These are phyloP conservation scores for Cryptococcus sp. DNA, from an alignment of 1,284 basidiomycete species.

Conservation along the genomic window DNA sequence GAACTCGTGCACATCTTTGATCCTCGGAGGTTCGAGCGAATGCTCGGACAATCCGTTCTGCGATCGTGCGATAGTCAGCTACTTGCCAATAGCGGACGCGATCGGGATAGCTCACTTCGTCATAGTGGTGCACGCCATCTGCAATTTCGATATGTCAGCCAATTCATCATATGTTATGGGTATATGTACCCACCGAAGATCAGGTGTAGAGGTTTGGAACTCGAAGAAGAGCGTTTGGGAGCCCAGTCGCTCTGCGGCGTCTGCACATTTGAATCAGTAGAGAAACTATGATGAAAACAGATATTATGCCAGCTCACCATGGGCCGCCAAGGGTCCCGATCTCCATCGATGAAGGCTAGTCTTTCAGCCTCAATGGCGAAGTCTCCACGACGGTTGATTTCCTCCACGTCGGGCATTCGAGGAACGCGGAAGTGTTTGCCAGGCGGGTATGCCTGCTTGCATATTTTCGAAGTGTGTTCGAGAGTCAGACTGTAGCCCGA, in stretches of 20 bases:
- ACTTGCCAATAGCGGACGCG: neutral
- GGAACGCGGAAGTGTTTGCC: conserved; percentile 76
- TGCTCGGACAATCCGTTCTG: conserved; percentile 72
- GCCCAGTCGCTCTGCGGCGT: conserved; percentile 82
- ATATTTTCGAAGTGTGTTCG: conserved; percentile 77
- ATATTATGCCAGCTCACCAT: conserved; percentile 50
- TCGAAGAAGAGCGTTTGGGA: conserved; percentile 67
- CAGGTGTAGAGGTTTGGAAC: conserved; percentile 77
- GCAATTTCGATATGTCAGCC: conserved; percentile 30
- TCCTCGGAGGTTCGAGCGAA: conserved; percentile 71
- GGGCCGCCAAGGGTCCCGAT: conserved; percentile 79
- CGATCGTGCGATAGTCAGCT: conserved; percentile 1
- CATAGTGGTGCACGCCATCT: conserved; percentile 88
- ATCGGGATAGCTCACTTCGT: conserved; percentile 55
- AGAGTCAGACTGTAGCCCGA: conserved; percentile 66
- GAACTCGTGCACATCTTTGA: conserved; percentile 76
- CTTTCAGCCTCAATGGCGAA: conserved; percentile 73
- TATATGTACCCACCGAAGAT: conserved; percentile 67
- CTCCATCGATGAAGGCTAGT: conserved; percentile 69
- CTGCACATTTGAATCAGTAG: conserved; percentile 30
- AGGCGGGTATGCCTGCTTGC: conserved; percentile 76
- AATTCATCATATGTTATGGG: neutral
- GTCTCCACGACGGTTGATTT: conserved; percentile 75
- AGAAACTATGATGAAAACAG: neutral
- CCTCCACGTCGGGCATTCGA: conserved; percentile 69